Conservation (phyloP, 306 rosid genomes). For the Betula pendula region DNA sequence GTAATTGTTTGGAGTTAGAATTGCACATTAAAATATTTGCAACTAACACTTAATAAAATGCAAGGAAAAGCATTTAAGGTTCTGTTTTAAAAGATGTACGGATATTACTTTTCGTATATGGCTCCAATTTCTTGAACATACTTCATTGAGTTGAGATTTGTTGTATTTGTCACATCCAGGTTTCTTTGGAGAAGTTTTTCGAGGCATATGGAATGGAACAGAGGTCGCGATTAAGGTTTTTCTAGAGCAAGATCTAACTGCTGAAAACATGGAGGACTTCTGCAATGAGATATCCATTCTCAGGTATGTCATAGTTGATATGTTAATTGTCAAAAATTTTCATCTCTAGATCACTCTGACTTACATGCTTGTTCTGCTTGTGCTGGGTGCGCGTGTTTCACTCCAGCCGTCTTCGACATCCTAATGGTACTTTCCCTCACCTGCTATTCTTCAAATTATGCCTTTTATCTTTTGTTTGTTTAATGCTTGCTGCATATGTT, state of each 20-base stretch:
- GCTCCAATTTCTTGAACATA: neutral
- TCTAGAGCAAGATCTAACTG: slow-evolving; percentile 91
- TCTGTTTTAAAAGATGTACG: neutral
- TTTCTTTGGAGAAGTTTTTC: slow-evolving; percentile 98
- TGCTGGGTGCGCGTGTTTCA: slow-evolving; percentile 22
- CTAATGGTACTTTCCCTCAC: slow-evolving; percentile 71
- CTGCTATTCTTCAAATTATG: slow-evolving; percentile 26
- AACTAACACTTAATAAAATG: neutral
- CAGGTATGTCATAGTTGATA: slow-evolving; percentile 51
- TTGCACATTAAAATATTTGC: neutral
- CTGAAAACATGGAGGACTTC: slow-evolving; percentile 97
- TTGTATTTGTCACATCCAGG: slow-evolving; percentile 52
- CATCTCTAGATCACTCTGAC: slow-evolving; percentile 39
- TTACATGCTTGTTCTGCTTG: slow-evolving; percentile 17
- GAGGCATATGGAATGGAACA: slow-evolving; percentile 95
- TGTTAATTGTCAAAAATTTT: slow-evolving; percentile 21
- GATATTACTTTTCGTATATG: neutral
- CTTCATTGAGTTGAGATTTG: neutral
- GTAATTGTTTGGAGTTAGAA: neutral
- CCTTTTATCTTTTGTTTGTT: slow-evolving; percentile 14
- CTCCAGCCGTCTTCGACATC: slow-evolving; percentile 96
- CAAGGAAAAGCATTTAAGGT: neutral
- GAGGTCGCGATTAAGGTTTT: slow-evolving; percentile 97
- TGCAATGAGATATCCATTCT: slow-evolving; percentile 97
- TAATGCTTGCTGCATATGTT: slow-evolving; percentile 23